phyloP scores from a whole-genome alignment of 164 flowering plant species.

The Chimonanthus praecox region DNA sequence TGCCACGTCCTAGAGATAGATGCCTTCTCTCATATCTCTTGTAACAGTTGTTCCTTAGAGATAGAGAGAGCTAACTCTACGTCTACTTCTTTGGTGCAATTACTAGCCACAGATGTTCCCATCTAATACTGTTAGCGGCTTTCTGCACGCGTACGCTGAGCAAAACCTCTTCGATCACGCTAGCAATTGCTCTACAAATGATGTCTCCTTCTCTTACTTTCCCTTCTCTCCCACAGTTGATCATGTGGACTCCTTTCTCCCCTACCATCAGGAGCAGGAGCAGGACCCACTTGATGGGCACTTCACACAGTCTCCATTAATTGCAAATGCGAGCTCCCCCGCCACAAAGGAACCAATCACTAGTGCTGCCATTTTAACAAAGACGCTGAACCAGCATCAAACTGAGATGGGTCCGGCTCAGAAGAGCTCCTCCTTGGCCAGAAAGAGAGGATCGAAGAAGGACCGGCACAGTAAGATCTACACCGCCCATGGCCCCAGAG shows the following conservation, averaged over 20 bases:
- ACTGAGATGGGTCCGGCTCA: neutral
- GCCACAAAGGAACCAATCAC: neutral
- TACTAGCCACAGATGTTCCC: conserved; percentile 29
- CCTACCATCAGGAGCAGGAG: neutral
- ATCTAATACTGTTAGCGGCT: conserved; percentile 15
- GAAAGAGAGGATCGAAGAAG: conserved; percentile 31
- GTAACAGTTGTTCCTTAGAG: no score
- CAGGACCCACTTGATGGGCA: conserved; percentile 4
- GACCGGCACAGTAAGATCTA: conserved; percentile 77
- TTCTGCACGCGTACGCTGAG: conserved; percentile 9
- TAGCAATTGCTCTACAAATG: conserved; percentile 13
- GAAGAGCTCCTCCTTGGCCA: neutral
- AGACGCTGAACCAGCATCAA: conserved; percentile 1
- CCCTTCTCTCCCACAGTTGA: conserved; percentile 17
- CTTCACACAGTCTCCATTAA: conserved; percentile 1
- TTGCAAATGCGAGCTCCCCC: neutral
- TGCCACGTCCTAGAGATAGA: conserved; percentile 9
- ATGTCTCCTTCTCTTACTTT: conserved; percentile 7
- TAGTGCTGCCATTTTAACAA: neutral
- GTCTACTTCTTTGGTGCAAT: conserved; percentile 14
- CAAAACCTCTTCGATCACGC: conserved; percentile 12
- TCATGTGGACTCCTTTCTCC: conserved; percentile 2
- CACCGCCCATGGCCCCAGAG: conserved; percentile 61
- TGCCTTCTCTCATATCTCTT: neutral
- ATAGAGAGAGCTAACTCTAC: no score